Conservation (phyloP, 2,329 filamentous ascomycete genomes). For the Cercospora beticola region DNA sequence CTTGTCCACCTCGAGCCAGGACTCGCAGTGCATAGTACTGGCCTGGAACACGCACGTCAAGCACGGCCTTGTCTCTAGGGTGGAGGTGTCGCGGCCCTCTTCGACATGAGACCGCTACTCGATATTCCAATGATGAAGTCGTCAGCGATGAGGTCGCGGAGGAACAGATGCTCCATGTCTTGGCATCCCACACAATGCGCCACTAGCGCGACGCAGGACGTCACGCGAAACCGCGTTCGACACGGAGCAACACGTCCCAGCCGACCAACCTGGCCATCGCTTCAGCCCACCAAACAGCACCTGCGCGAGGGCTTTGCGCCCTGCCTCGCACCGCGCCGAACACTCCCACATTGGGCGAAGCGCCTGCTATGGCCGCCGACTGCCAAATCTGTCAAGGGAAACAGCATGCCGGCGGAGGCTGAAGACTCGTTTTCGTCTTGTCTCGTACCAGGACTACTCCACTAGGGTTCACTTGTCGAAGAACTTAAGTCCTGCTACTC, state of each 20-base stretch:
- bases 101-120: background rate
- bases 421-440: background rate
- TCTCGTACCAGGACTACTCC: background rate
- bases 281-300: background rate
- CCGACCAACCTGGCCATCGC: background rate
- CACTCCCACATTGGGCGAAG: background rate
- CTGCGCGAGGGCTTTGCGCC: background rate
- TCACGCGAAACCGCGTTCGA: conserved; percentile 12
- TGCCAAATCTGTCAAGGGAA: conserved; percentile 18
- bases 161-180: background rate
- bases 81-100: background rate
- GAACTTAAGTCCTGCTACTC: background rate
- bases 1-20: background rate
- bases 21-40: background rate
- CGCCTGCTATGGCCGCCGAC: background rate
- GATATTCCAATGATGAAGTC: background rate
- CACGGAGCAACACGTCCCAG: conserved; percentile 10
- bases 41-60: background rate
- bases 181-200: background rate
- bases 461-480: background rate
- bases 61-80: background rate
- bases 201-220: background rate
- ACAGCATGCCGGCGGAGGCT: conserved; percentile 4
- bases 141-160: background rate
- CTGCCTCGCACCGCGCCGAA: background rate